Evolutionary conservation across 305 asterid genomes (phyloP).

Genomic region (Solanum hybrid): DNA sequence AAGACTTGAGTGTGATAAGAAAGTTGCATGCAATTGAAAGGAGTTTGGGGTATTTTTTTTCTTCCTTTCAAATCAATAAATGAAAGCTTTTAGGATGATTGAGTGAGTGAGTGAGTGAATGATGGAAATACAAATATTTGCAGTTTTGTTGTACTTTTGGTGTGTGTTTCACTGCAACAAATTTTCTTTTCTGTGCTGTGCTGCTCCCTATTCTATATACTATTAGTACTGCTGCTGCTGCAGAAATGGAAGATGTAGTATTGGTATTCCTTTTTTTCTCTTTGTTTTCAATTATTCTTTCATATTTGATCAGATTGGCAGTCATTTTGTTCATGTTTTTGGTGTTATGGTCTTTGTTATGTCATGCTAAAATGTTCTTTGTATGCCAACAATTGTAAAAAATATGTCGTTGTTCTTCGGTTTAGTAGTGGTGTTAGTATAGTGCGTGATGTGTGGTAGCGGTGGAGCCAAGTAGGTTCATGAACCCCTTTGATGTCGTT

Average conservation of each 20-base stretch:
- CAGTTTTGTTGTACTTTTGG: slow-evolving; percentile 32
- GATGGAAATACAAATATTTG: slow-evolving; percentile 19
- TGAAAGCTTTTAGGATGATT: slow-evolving; percentile 27
- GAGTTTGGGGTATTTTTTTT: background rate
- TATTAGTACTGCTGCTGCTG: background rate
- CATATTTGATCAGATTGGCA: slow-evolving; percentile 59
- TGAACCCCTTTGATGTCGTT: no score
- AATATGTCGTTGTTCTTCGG: background rate
- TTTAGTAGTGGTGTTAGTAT: background rate
- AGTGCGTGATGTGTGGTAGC: background rate
- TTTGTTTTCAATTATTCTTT: slow-evolving; percentile 19
- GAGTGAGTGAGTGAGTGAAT: slow-evolving; percentile 53
- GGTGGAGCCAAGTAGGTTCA: background rate
- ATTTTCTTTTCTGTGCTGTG: background rate
- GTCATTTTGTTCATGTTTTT: slow-evolving; percentile 41
- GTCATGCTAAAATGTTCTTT: background rate
- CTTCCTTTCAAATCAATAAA: slow-evolving; percentile 8
- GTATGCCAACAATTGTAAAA: background rate
- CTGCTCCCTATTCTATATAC: background rate
- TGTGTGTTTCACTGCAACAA: slow-evolving; percentile 1
- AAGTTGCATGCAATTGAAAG: slow-evolving; percentile 28
- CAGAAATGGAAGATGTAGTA: background rate
- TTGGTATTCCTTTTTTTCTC: slow-evolving; percentile 5
- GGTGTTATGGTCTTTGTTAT: slow-evolving; percentile 1
- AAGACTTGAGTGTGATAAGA: slow-evolving; percentile 6